phyloP scores from a whole-genome alignment of 345 rosid genomes.

The Gossypium ekmanianum region DNA sequence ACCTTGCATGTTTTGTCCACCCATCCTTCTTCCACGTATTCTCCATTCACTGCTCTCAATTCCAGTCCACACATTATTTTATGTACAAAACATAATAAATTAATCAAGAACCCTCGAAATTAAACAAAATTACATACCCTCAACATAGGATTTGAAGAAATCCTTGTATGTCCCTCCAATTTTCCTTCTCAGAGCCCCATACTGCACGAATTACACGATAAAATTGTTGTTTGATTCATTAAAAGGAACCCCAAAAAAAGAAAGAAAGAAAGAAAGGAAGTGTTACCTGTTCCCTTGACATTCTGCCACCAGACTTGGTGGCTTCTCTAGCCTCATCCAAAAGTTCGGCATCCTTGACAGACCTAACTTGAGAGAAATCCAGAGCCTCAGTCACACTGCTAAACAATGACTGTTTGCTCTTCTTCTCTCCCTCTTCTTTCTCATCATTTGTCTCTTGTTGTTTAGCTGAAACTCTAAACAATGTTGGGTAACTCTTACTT shows the following conservation, averaged over 20 bases:
- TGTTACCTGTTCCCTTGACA: slow-evolving; percentile 70
- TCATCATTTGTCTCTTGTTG: slow-evolving; percentile 25
- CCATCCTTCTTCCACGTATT: slow-evolving; percentile 65
- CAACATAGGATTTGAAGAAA: slow-evolving; percentile 84
- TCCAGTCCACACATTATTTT: neutral
- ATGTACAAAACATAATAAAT: neutral
- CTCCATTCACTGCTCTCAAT: slow-evolving; percentile 56
- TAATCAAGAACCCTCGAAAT: too few species aligned
- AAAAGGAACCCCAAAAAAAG: neutral
- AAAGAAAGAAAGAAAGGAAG: neutral
- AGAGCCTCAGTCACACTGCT: slow-evolving; percentile 54
- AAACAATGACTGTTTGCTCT: slow-evolving; percentile 58
- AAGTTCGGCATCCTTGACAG: slow-evolving; percentile 72
- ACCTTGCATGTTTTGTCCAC: slow-evolving; percentile 90
- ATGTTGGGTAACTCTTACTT: neutral
- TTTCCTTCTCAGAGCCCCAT: slow-evolving; percentile 83
- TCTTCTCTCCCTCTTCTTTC: slow-evolving; percentile 20
- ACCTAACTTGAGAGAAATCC: slow-evolving; percentile 78
- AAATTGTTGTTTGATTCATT: neutral
- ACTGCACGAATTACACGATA: slow-evolving; percentile 36
- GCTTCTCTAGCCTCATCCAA: slow-evolving; percentile 66
- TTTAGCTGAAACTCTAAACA: slow-evolving; percentile 35
- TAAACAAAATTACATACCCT: slow-evolving; percentile 38
- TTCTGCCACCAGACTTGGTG: slow-evolving; percentile 61
- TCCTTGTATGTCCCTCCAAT: slow-evolving; percentile 90